These are phyloP conservation scores for Exserohilum rostratum DNA, from an alignment of 2,329 filamentous ascomycete species.

Conservation along the genomic window DNA sequence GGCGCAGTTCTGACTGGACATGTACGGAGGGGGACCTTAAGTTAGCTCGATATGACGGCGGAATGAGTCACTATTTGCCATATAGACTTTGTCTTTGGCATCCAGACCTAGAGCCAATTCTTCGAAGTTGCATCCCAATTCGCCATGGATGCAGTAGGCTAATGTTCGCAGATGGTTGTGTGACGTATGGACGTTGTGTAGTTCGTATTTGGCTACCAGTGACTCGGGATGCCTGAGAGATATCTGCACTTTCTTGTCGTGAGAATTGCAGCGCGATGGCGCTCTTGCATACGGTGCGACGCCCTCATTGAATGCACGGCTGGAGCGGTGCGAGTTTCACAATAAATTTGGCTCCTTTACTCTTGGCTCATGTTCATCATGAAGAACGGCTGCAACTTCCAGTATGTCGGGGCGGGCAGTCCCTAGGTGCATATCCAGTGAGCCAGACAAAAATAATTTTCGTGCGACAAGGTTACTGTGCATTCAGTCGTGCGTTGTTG, in stretches of 20 bases:
- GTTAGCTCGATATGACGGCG: not conserved
- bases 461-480: not conserved
- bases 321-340: not conserved
- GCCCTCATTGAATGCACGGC: not conserved
- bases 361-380: not conserved
- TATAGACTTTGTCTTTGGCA: not conserved
- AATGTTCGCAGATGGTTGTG: not conserved
- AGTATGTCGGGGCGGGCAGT: not conserved
- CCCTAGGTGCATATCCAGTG: not conserved
- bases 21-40: not conserved
- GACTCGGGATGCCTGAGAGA: not conserved
- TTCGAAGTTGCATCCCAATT: not conserved
- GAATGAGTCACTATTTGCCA: constrained; percentile 1
- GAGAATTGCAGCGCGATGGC: not conserved
- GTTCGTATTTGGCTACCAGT: not conserved
- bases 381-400: not conserved
- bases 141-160: not conserved
- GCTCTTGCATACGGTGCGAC: not conserved
- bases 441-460: not conserved
- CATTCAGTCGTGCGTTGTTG: not conserved
- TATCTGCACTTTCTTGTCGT: not conserved
- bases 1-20: not conserved
- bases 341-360: not conserved
- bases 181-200: not conserved
- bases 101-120: not conserved